Evolutionary conservation across 2,329 filamentous ascomycete genomes (phyloP), one percentile per base, ranked within the genome.

Genomic region (Dactylonectria estremocensis): DNA sequence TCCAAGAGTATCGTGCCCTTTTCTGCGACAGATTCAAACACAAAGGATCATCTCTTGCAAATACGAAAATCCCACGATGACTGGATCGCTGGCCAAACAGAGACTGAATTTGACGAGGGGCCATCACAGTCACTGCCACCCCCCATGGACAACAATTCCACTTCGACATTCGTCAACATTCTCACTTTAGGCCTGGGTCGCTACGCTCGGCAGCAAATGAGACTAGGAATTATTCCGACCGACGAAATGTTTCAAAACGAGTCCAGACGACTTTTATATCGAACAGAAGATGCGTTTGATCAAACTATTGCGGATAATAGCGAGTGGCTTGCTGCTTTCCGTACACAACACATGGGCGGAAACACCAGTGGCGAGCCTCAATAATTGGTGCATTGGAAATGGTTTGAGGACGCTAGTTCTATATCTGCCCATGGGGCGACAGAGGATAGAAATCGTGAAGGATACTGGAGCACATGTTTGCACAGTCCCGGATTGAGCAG

Each of bases 231-330:
- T 3, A 20, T 76, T 2, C 66, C 71, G 2, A 77, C 68, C 0
- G 76, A 79, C 18, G 70, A 71, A 3, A 78, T 79, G 71, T 73
- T 79, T 5, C 69, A 76, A 14, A 59, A 69, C 0, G 76, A 78
- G 37, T 72, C 76, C 3, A 72, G 76, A 14, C 68, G 69, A 10
- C 59, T 79, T 5, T 69, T 76, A 16, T 78, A 75, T 33, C 69
- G 74, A 11, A 69, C 63, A 1, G 64, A 67, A 1, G 76, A 78
- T 7, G 66, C 72, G 0, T 77, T 69, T 70, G 74, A 78, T 22
- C 73, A 76, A 18, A 78, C 76, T 0, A 67, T 79, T 46, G 76
- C 76, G 3, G 76, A 78, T 9, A 77, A 78, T 20, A 55, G 54
- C 0, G 71, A 77, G 13, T 78, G 77, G 76, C 35, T 79, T 9